Base-by-base conservation (phyloP, 371 early-diverging fungal genomes). In the Mortierella sp. region DNA sequence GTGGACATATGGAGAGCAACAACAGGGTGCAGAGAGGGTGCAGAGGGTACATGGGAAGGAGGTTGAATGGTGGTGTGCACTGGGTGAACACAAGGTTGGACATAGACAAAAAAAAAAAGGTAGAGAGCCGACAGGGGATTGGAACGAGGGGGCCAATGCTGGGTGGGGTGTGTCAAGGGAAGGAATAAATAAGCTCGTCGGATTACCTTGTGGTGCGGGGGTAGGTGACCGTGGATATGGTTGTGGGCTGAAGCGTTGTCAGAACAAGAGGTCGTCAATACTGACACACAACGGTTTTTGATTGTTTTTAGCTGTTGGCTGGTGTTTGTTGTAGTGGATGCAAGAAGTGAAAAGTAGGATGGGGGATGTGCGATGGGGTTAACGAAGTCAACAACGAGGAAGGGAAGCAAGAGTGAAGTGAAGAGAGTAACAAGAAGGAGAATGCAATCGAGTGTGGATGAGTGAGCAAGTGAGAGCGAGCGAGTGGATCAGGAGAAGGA, bases 401-500 rank as follows among this genome's bases (percentile, higher is more conserved):
- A 21, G 49, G 5, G 5, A 18, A 4, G 49, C 16, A 18, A 18
- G 49, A 51, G 51, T 4, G 49, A 18, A 14, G 49, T 35, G 35
- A 2, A 35, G 35, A 35, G 35, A 21, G 5, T 21, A 21, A 21
- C 2, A 46, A 46, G 14, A 12, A 46, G 14, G 48, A 14, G 48
- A 44, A 44, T 44, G 46, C 46, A 44, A 11, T 44, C 46, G 21
- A 54, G 58, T 58, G 58, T 43, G 56, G 7, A 11, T 41, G 56
- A 21, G 74, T 10, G 29, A 11, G 46, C 29, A 49, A 63, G 60
- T 21, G 44, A 49, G 29, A 27, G 72, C 8, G 54, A 35, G 55
- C 21, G 55, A 7, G 41, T 16, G 73, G 16, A 12, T 29, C 32
- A 58, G 74, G 51, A 49, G 48, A 24, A 70, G 76, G n/a, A 76